These are phyloP conservation scores for Artomyces pyxidatus DNA, from an alignment of 768 basidiomycete genomes.

Conservation along the genomic window DNA sequence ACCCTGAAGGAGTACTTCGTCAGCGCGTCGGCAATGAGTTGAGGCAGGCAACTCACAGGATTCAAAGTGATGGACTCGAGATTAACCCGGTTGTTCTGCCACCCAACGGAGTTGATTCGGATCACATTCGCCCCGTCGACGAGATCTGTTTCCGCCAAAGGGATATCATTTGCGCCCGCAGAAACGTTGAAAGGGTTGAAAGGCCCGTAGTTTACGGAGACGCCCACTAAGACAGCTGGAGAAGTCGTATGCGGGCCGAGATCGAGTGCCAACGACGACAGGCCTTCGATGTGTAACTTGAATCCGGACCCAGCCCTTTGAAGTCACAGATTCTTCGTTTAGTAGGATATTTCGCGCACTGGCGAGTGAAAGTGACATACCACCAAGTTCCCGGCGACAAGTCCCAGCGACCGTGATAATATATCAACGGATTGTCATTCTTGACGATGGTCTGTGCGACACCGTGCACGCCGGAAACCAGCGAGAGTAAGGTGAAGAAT, in stretches of 20 bases:
- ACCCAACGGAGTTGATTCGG: conserved; percentile 45
- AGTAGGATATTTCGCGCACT: no score
- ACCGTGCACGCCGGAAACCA: no score
- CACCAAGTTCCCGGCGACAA: conserved; percentile 46
- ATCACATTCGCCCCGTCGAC: conserved; percentile 24
- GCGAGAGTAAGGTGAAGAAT: no score
- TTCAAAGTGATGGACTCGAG: conserved; percentile 41
- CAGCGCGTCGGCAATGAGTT: neutral
- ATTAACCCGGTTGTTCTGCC: conserved; percentile 52
- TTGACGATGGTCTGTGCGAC: no score
- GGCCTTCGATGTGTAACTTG: conserved; percentile 38
- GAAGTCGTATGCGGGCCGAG: conserved; percentile 42
- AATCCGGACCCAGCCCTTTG: conserved; percentile 46
- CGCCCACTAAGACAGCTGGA: conserved; percentile 37
- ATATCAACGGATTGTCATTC: conserved; percentile 36
- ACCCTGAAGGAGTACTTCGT: conserved; percentile 26
- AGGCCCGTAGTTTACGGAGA: conserved; percentile 40
- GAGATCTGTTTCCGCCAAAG: conserved; percentile 17
- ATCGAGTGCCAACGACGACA: conserved; percentile 34
- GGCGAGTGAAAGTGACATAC: no score
- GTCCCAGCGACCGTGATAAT: conserved; percentile 48
- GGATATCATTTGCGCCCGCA: conserved; percentile 36
- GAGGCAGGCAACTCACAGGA: conserved; percentile 21
- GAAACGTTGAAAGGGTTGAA: conserved; percentile 42
- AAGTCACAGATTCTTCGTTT: no score